Base-by-base conservation (phyloP, 1,284 basidiomycete genomes). In the Microbotryum silenes-acaulis region DNA sequence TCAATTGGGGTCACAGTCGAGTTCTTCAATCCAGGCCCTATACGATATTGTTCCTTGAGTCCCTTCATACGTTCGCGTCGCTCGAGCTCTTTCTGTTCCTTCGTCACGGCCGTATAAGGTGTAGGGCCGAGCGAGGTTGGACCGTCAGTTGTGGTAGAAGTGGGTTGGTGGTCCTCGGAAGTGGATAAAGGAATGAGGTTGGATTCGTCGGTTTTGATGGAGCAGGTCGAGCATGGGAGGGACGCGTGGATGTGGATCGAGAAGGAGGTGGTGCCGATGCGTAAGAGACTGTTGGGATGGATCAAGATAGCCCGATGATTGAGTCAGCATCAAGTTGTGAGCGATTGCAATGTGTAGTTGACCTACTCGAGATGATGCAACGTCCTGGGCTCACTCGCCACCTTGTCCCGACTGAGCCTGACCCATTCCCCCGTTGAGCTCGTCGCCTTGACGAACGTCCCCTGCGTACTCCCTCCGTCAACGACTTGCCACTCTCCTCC, bases 41-140 rank as follows among this genome's bases (percentile, higher is more conserved):
- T 33, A 4, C 25, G 51, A 53, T 53, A 54, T 52, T 63, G 52
- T 27, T 59, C 63, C 48, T 46, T 57, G 6, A 68, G 52, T 0
- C 59, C 58, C 16, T 42, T 47, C 49, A 68, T 56, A 47, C 59
- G 53, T 21, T 61, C 56, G 20, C 61, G 33, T 4, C 66, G 61
- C 7, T 68, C 64, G 12, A 55, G 44, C 61, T 68, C 66, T 54
- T 63, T 68, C 49, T 68, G 57, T 20, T 59, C 66, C 48, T 67
- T 67, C 12, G 66, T 58, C 37, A 54, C 57, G 16, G 54, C 53
- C 33, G 29, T n/a, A 46, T 58, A 63, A 7, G 52, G 25, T 2
- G 51, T 29, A 3, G 27, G 20, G 18, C 42, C 20, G 3, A 23
- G 14, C 20, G 54, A 18, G 9, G 23, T 23, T 7, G 54, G 23